A percentile compares a stretch with the other conserved stretches of the same genome.
phyloP scores from a whole-genome alignment of 2,329 filamentous ascomycete species.

The Trichoderma sp. region DNA sequence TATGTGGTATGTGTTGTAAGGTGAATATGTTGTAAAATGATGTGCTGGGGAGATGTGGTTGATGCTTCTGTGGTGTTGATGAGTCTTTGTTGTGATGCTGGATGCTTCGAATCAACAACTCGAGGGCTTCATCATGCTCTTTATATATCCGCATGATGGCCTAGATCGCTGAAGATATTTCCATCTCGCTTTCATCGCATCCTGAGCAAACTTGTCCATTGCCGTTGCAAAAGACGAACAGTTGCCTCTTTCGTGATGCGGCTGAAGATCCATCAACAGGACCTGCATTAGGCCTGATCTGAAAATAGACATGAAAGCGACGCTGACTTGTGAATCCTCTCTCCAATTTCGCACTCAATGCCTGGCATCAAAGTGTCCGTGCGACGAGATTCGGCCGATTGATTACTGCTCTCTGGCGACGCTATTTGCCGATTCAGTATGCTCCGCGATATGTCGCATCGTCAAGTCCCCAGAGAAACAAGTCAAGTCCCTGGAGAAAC shows the following conservation, averaged over 20 bases:
- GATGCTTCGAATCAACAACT: background rate
- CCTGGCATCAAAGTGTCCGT: background rate
- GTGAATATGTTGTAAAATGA: background rate
- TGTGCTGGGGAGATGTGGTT: background rate
- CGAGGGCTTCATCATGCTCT: background rate
- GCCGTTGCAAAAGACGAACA: background rate
- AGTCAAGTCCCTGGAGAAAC: background rate
- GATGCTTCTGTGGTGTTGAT: background rate
- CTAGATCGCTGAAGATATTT: background rate
- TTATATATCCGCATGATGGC: background rate
- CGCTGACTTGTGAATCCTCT: background rate
- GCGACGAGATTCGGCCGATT: background rate
- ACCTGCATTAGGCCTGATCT: background rate
- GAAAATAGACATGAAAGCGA: background rate
- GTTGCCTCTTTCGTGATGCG: background rate
- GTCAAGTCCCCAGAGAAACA: background rate
- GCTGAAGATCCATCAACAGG: background rate
- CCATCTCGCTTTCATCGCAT: background rate
- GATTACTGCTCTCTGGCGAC: background rate
- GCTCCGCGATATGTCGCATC: background rate
- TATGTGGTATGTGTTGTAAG: background rate
- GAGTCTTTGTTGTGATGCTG: background rate
- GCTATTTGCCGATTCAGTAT: background rate
- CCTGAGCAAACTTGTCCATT: background rate
- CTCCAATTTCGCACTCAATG: background rate